Evolutionary conservation across 2,329 filamentous ascomycete species (phyloP).

Genomic region (Trichoderma semiorbis): DNA sequence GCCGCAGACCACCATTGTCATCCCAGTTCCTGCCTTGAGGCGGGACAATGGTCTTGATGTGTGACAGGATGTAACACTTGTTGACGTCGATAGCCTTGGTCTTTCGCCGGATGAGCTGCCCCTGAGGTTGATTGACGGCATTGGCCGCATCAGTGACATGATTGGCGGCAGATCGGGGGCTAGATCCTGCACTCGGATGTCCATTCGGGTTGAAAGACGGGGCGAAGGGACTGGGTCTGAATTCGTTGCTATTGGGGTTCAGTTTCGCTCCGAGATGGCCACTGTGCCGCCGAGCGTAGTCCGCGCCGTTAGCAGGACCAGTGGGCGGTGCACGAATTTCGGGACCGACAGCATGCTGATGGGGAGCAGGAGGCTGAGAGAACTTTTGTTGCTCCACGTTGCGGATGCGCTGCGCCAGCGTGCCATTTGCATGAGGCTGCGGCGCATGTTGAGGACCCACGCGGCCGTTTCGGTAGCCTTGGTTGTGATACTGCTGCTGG

Average conservation of each 20-base stretch:
- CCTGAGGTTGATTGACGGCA: constrained; percentile 26
- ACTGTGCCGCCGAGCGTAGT: constrained; percentile 54
- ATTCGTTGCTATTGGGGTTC: constrained; percentile 70
- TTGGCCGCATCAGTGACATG: constrained; percentile 36
- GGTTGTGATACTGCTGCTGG: constrained; percentile 45
- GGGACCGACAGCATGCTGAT: constrained; percentile 52
- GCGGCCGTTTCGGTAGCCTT: constrained; percentile 49
- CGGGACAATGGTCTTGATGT: constrained; percentile 53
- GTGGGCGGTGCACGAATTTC: constrained; percentile 71
- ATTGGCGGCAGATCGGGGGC: constrained; percentile 62
- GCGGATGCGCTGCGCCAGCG: constrained; percentile 49
- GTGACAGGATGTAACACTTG: constrained; percentile 57
- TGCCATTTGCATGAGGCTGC: constrained; percentile 41
- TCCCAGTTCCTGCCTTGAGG: constrained; percentile 60
- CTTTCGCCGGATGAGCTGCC: constrained; percentile 65
- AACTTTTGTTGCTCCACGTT: constrained; percentile 52
- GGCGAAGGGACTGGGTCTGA: constrained; percentile 80
- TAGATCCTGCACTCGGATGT: constrained; percentile 65
- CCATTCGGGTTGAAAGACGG: constrained; percentile 73
- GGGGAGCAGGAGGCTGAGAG: constrained; percentile 40
- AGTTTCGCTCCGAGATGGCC: constrained; percentile 54
- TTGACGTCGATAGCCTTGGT: constrained; percentile 67
- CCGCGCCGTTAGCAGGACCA: constrained; percentile 60
- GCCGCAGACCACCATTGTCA: constrained; percentile 77
- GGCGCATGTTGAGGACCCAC: constrained; percentile 41